phyloP scores from a whole-genome alignment of 2,329 filamentous ascomycete genomes.

The Colletotrichum godetiae region DNA sequence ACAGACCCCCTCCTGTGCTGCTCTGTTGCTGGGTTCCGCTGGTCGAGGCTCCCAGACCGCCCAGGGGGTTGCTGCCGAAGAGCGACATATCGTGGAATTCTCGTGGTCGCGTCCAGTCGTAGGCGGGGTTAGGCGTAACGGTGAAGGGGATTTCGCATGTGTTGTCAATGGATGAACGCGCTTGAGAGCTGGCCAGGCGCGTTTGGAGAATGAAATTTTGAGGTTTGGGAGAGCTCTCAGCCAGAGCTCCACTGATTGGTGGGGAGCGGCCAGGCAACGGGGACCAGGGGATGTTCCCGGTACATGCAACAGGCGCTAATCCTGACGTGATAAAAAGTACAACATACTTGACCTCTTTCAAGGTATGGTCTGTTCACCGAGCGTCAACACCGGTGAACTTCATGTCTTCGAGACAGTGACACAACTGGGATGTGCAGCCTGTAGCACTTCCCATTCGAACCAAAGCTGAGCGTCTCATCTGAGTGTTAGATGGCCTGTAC shows the following conservation, averaged over 20 bases:
- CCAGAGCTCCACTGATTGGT: constrained; percentile 36
- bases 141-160: not conserved
- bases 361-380: constrained; percentile 11
- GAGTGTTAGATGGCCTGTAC: no score
- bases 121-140: constrained; percentile 11
- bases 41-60: constrained; percentile 30
- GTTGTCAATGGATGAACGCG: constrained; percentile 4
- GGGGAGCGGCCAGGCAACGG: constrained; percentile 34
- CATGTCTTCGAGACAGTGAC: not conserved
- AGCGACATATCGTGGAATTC: constrained; percentile 32
- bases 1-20: constrained; percentile 35
- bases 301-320: not conserved
- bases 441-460: no score
- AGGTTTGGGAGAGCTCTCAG: constrained; percentile 33
- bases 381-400: not conserved
- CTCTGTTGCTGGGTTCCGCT: constrained; percentile 25
- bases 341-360: not conserved
- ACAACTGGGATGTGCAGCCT: no score
- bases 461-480: no score
- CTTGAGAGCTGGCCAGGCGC: constrained; percentile 18
- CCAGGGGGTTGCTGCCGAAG: constrained; percentile 39
- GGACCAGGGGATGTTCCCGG: not conserved
- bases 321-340: not conserved
- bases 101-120: constrained; percentile 9
- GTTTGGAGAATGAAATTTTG: constrained; percentile 32